Percentiles rank a stretch among this genome's conserved stretches.
Evolutionary conservation across 177 flowering plant genomes (phyloP).

Genomic region (Vitis hybrid): DNA sequence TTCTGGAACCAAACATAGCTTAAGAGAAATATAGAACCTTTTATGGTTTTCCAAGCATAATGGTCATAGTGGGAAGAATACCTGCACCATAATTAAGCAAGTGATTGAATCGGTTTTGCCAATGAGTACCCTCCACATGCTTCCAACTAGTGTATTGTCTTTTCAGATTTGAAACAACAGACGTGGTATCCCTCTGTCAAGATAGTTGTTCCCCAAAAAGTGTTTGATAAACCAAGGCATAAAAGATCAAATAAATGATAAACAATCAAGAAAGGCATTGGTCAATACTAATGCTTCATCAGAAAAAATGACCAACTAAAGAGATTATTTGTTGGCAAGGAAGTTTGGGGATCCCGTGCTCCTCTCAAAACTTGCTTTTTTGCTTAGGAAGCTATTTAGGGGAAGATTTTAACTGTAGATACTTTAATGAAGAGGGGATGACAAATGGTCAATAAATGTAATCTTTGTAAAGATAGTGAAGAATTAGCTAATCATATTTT

Average conservation of each 20-base stretch:
- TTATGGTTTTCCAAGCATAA: neutral
- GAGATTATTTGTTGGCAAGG: no score
- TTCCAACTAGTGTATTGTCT: constrained; percentile 68
- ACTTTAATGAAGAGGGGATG: no score
- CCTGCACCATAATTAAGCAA: constrained; percentile 92
- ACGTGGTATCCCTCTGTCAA: constrained; percentile 46
- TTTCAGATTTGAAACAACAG: constrained; percentile 74
- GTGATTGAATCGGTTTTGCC: constrained; percentile 91
- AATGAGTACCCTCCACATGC: constrained; percentile 87
- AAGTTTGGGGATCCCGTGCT: no score
- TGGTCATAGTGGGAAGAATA: constrained; percentile 17
- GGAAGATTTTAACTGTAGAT: no score
- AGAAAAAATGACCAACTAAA: no score
- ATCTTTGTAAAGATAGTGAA: no score
- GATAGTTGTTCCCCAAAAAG: constrained; percentile 64
- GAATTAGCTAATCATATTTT: no score
- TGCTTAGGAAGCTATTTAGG: no score
- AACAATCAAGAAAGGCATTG: neutral
- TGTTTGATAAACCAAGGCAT: constrained; percentile 76
- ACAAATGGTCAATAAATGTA: no score
- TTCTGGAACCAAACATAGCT: no score
- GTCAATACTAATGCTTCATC: neutral
- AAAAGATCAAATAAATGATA: constrained; percentile 53
- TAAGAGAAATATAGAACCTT: neutral
- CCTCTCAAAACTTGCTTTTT: no score